These are phyloP conservation scores for Aegilops speltoides DNA, from an alignment of 176 grass and related monocot species.

Conservation along the genomic window DNA sequence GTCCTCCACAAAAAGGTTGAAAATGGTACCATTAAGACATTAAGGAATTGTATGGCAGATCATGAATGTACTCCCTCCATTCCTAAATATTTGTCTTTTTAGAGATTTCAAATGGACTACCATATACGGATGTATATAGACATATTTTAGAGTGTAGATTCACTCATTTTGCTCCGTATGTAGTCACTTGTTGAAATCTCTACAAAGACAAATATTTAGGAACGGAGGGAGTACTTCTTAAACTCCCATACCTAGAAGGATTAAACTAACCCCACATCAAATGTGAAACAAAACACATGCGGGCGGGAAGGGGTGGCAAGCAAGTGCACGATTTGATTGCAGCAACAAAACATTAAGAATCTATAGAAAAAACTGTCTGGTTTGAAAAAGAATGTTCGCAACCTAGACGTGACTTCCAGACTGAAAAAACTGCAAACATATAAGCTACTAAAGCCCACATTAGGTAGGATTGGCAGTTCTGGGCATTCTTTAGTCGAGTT, in stretches of 20 bases:
- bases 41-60: neutral
- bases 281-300: neutral
- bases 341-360: neutral
- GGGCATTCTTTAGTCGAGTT: neutral
- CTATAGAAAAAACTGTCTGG: neutral
- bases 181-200: no score
- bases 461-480: conserved; percentile 7
- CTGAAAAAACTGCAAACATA: neutral
- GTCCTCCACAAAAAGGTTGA: neutral
- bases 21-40: neutral
- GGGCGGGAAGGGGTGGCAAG: neutral
- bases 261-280: neutral
- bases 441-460: neutral
- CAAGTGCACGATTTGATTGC: neutral
- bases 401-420: neutral
- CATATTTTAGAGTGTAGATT: no score
- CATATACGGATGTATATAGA: no score
- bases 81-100: no score
- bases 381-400: neutral
- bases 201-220: no score
- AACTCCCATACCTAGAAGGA: neutral
- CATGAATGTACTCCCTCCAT: neutral
- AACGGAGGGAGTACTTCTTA: no score
- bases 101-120: no score
- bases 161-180: no score